phyloP scores from a whole-genome alignment of 2,329 filamentous ascomycete genomes.

The Verticillium nubilum region DNA sequence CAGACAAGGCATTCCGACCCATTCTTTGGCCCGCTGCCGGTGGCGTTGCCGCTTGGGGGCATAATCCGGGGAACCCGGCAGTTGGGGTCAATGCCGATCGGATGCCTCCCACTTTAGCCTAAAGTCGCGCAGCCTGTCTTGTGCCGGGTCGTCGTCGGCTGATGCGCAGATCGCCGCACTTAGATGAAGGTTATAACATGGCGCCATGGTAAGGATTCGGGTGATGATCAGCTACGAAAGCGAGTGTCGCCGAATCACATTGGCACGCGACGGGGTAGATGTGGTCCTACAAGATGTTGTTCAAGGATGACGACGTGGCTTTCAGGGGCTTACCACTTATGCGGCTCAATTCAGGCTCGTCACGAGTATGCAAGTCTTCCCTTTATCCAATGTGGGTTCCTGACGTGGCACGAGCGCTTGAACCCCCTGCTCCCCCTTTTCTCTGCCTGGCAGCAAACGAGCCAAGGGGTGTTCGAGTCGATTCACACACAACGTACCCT shows the following conservation, averaged over 20 bases:
- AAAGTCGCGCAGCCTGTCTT: not conserved
- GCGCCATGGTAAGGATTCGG: not conserved
- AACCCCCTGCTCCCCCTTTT: too few relatives aligned
- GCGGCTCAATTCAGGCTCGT: not conserved
- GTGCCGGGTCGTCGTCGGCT: too few relatives aligned
- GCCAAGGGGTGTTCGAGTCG: too few relatives aligned
- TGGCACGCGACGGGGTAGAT: not conserved
- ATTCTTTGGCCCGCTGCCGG: not conserved
- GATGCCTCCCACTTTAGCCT: not conserved
- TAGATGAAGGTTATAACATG: not conserved
- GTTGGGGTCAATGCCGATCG: not conserved
- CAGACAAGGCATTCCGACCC: not conserved
- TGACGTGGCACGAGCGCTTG: not conserved
- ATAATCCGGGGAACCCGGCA: not conserved
- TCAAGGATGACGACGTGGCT: not conserved
- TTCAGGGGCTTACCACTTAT: not conserved
- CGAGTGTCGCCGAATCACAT: not conserved
- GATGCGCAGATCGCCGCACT: not conserved
- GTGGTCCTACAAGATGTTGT: too few relatives aligned
- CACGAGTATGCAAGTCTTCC: too few relatives aligned
- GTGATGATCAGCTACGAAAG: not conserved
- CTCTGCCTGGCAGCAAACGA: too few relatives aligned
- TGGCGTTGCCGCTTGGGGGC: not conserved
- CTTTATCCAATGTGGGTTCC: not conserved
- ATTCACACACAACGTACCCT: too few relatives aligned